phyloP scores from a whole-genome alignment of 768 basidiomycete species.

The Russula emetica region DNA sequence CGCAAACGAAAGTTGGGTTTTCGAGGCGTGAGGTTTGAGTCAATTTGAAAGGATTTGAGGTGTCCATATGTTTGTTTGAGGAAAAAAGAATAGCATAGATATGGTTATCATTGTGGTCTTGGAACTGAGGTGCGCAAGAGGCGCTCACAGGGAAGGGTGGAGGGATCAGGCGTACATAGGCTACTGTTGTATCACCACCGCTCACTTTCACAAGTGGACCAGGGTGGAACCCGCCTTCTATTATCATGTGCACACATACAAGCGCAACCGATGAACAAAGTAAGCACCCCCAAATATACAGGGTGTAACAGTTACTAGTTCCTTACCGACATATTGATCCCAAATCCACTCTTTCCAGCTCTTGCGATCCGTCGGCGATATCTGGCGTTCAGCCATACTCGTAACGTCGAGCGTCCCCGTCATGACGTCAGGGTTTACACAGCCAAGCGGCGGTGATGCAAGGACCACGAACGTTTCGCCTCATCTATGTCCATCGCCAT shows the following conservation, averaged over 20 bases:
- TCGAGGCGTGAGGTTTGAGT: no score
- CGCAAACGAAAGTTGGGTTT: background rate
- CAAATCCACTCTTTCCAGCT: slow-evolving; percentile 84
- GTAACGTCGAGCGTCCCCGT: slow-evolving; percentile 80
- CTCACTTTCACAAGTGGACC: slow-evolving; percentile 69
- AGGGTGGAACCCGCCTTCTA: slow-evolving; percentile 58
- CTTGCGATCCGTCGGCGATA: slow-evolving; percentile 48
- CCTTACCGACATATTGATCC: slow-evolving; percentile 70
- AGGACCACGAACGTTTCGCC: background rate
- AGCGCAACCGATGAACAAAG: no score
- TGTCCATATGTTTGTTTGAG: no score
- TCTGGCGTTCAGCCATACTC: slow-evolving; percentile 45
- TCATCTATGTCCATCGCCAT: background rate
- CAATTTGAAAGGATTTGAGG: no score
- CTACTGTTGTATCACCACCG: background rate
- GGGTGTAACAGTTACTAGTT: no score
- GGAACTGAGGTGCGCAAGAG: background rate
- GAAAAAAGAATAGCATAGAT: background rate
- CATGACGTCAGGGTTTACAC: background rate
- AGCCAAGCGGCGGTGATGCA: background rate
- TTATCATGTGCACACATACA: no score
- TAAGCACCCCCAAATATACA: no score
- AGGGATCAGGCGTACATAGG: slow-evolving; percentile 22
- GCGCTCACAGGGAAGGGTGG: background rate
- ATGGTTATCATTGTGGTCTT: no score